Conservation (phyloP, 495 filamentous ascomycete species). For the Tuber borchii region DNA sequence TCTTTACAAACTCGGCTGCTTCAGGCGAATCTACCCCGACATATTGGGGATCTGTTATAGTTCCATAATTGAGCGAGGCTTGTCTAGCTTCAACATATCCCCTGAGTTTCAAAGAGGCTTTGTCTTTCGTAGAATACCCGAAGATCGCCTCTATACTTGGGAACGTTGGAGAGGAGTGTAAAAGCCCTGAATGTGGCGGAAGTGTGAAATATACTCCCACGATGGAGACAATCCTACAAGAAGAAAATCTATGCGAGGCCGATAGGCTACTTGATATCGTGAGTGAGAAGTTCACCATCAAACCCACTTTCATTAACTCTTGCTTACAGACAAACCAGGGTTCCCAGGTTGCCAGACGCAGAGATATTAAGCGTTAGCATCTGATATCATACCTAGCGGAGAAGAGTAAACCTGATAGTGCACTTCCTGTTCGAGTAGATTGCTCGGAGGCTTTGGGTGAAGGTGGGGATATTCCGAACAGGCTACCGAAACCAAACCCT, state of each 20-base stretch:
- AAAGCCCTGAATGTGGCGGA: neutral
- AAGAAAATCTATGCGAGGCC: neutral
- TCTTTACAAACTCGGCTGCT: neutral
- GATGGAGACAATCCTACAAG: neutral
- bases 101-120: neutral
- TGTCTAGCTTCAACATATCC: neutral
- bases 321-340: neutral
- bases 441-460: neutral
- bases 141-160: neutral
- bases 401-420: neutral
- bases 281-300: neutral
- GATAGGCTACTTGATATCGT: neutral
- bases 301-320: neutral
- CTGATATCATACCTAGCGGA: neutral
- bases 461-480: neutral
- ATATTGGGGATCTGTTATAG: neutral
- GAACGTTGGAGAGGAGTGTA: neutral
- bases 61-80: constrained; percentile 3
- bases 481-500: neutral
- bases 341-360: neutral
- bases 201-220: neutral
- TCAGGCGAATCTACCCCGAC: neutral
- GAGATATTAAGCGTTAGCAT: neutral
- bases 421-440: neutral
- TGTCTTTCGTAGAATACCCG: neutral